Evolutionary conservation across 2,329 filamentous ascomycete species (phyloP), one percentile per base, ranked within the genome.

Genomic region (Lasiodiplodia citricola): DNA sequence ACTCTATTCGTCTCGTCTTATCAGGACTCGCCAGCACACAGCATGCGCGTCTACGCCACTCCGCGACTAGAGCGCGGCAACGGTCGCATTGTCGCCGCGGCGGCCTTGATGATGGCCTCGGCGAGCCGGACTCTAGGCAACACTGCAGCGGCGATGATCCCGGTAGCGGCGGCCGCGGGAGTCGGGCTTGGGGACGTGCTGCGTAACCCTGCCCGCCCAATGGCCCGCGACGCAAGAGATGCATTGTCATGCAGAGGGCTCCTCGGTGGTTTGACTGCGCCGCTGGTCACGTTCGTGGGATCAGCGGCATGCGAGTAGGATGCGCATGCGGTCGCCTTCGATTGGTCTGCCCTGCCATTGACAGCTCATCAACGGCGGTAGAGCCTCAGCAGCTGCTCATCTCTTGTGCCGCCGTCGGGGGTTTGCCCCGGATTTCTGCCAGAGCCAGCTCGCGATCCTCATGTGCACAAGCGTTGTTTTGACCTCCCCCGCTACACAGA

Each of bases 301-400:
- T 64, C 60, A 51, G 60, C 60, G 47, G 60, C 28, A 64, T 64
- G 60, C 60, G 60, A 31, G 60, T 54, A 64, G 60, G 60, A 64
- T 64, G 60, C 44, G 47, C 47, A 64, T 63, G 60, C 60, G 60
- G 25, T 63, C 28, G 60, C 44, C 10, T 64, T 64, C 60, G 60
- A 64, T 64, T 64, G 60, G 60, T 44, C 47, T 64, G 60, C 60
- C 60, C 60, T 64, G 60, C 60, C 60, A 64, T 64, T 64, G 60
- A 64, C 60, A 64, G 60, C 60, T 64, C 60, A 64, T 64, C 60
- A 64, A 64, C 60, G 28, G 60, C 44, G 44, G 60, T 52, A 64
- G 60, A 64, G 60, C 60, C 60, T 64, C 60, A 64, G 60, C 25
- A 64, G 60, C 41, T 62, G 58, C 58, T 63, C 58, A 51, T 44